Base-by-base conservation (phyloP, 2,329 filamentous ascomycete species). In the Aspergillus sp. region DNA sequence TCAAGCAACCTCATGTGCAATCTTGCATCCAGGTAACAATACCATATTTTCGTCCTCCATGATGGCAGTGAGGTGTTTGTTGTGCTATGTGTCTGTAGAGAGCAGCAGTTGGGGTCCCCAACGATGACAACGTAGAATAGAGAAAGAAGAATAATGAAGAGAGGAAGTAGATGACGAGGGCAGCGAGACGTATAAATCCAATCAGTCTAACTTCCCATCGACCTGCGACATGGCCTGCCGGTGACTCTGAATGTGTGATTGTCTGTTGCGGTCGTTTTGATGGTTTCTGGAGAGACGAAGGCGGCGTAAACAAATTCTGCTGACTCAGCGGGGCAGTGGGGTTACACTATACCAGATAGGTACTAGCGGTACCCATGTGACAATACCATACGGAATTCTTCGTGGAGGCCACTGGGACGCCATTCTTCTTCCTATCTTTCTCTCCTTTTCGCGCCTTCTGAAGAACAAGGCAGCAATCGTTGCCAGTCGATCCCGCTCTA, bases 1-100 rank as follows among this genome's bases (percentile, higher is more conserved):
- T 39, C 36, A 26, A 39, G 9, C 26, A 26, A 27, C 7, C 9
- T 8, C 19, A 39, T 39, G 19, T 28, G 7, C 36, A 8, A 39
- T 19, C 36, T 39, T 39, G 36, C 36, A 39, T 28, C 19, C 7
- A 38, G 48, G 26, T 41, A 43, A 40, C 44, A 33, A 53, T 59
- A 66, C 62, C 55, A 57, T 51, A 45, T 62, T 62, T 48, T 62
- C 61, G 47, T 63, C 58, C 43, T 66, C 62, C 64, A 66, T 66
- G 34, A 50, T 57, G 46, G 46, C 38, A 49, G 50, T 48, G 30
- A 26, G 19, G 19, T 19, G 19, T 19, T 19, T 19, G 19, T 19
- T 19, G 19, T 19, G 19, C 19, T 19, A 19, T 19, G 19, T 19
- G 19, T 19, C 19, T 19, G 19, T 19, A 19, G 19, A 19, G 19